Base-by-base conservation (phyloP, 169 alveolate genomes). In the Cyclospora cayetanensis region DNA sequence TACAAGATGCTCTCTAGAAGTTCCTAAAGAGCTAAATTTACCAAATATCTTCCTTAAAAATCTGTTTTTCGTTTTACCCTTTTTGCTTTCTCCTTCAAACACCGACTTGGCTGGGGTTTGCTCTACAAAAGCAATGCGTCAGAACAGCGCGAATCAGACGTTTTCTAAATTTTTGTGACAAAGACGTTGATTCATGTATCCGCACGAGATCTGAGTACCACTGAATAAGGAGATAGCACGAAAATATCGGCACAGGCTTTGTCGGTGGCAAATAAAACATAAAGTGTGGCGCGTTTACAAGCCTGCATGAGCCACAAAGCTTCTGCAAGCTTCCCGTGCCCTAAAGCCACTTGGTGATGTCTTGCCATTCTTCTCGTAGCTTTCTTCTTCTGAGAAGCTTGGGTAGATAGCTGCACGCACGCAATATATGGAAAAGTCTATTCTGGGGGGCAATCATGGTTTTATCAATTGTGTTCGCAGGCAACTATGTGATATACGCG, bases 391-490 rank as follows among this genome's bases (percentile, higher is more conserved):
- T 18, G 89, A 18, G 68, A 79, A n/a, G 72, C 89, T 79, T 29
- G 55, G 89, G 50, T 79, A 41, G 29, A 79, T 79, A 29, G 37
- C 89, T 79, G 89, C 52, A 52, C 5, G 50, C 27, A 11, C 20
- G 0, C 15, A 25, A 79, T 31, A 25, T 50, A 1, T 1, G 34
- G 34, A 37, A 53, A 35, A 31, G 35, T 12, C 60, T 46, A 22
- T 22, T 15, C 1, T 12, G 11, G 20, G 1, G 11, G 60, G 25
- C 60, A 46, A 12, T 1, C 20, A 22, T 1, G 11, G 20, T 46
- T 46, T 46, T 1, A 1, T 15, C 25, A 15, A 46, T 46, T 15
- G 60, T 22, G 25, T 15, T 46, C 20, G 60, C 20, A 0, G 60
- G 20, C 11, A 46, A 46, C 60, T 46, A 46, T 0, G 22, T 22